phyloP scores from a whole-genome alignment of 2,329 filamentous ascomycete species.

The Phialophora verrucosa region DNA sequence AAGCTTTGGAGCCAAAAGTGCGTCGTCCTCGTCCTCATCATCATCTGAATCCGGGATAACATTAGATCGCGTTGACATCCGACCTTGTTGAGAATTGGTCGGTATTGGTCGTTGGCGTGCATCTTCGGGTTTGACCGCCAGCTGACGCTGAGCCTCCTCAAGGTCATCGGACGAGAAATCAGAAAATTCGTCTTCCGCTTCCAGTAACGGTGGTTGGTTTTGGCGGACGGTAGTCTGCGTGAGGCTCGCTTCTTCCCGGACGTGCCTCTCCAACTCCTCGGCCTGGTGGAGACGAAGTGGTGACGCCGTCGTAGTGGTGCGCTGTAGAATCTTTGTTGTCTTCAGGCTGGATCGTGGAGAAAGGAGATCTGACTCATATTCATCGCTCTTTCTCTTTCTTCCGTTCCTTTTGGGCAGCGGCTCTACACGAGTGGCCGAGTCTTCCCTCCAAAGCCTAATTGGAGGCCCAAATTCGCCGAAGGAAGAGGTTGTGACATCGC shows the following conservation, averaged over 20 bases:
- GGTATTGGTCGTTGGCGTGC: background rate
- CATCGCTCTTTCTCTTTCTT: conserved; percentile 58
- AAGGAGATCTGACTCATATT: conserved; percentile 43
- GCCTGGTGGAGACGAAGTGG: conserved; percentile 15
- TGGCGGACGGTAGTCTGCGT: conserved; percentile 8
- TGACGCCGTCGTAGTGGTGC: conserved; percentile 4
- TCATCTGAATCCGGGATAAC: conserved; percentile 33
- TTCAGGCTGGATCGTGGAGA: conserved; percentile 24
- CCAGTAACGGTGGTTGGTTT: background rate
- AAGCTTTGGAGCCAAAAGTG: background rate
- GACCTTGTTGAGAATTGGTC: conserved; percentile 2
- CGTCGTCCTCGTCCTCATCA: conserved; percentile 19
- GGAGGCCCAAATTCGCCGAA: conserved; percentile 51
- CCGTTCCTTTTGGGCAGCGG: conserved; percentile 47
- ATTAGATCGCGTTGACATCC: conserved; percentile 2
- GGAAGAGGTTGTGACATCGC: conserved; percentile 46
- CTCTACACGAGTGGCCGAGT: conserved; percentile 47
- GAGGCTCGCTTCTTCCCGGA: conserved; percentile 1
- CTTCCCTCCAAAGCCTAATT: conserved; percentile 52
- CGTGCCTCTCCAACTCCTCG: background rate
- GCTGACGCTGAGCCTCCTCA: background rate
- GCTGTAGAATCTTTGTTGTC: conserved; percentile 20
- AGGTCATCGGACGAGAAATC: conserved; percentile 9
- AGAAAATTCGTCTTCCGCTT: background rate
- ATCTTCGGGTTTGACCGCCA: background rate